Evolutionary conservation across 2,329 filamentous ascomycete species (phyloP), one percentile per base, ranked within the genome.

Genomic region (Didymella lethalis): DNA sequence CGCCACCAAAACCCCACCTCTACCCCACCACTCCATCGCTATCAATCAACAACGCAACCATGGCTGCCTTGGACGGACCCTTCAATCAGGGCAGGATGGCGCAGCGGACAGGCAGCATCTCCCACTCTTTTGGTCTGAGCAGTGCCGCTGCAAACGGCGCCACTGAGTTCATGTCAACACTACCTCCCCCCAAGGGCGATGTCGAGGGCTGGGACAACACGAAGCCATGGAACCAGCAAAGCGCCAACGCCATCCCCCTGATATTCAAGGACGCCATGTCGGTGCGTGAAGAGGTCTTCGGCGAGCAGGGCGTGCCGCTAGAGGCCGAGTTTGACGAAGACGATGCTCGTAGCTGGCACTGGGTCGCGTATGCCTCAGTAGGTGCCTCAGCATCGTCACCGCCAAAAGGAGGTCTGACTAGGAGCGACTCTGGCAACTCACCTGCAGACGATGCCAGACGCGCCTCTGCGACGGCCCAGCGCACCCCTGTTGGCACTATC

Each of bases 281-380:
- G 14, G 80, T 88, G 6, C 85, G 86, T 36, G 80, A 84, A 56
- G 76, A 78, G 38, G 86, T 88, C 63, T 88, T 85, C 65, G 77
- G 83, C 57, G 86, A 88, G 71, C 86, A 88, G 63, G 75, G 79
- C 23, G 81, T 85, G 28, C 78, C 81, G 0, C 76, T 87, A 0
- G 86, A 90, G 36, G 86, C 87, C 64, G 93, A 98, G 76, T 84
- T 92, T 64, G 94, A 97, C 79, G 79, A 83, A 1, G 92, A 97
- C 73, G 94, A 98, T 75, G 66, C 84, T 0, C 85, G 91, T 34
- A 89, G 87, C 66, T 94, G 89, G 79, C 93, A 97, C 77, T 97
- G 92, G 90, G 89, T 97, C 29, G 82, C 89, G n/a, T 97, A 96
- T 77, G 86, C 87, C 47, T 87, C 84, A 16, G 83, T 90, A 55